These are phyloP conservation scores for Quillaja saponaria DNA, from an alignment of 306 rosid species.

Conservation along the genomic window DNA sequence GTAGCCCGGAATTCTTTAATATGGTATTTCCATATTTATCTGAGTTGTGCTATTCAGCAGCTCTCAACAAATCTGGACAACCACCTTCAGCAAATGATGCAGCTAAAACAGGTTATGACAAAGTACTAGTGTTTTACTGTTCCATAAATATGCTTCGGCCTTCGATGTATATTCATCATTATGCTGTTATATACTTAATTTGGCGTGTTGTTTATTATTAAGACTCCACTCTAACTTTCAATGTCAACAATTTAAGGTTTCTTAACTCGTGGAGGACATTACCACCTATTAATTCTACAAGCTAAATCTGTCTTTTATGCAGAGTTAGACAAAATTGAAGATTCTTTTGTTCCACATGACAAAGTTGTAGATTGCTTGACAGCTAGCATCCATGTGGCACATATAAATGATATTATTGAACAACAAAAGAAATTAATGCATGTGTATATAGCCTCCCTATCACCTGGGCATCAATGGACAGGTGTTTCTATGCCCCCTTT, in stretches of 20 bases:
- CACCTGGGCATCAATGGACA: slow-evolving; percentile 77
- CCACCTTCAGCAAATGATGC: slow-evolving; percentile 47
- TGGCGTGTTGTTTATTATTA: too few species aligned
- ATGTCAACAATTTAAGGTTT: too few species aligned
- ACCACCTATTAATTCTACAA: too few species aligned
- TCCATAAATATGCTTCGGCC: too few species aligned
- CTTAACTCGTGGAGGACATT: too few species aligned
- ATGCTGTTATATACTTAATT: too few species aligned
- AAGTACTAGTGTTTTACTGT: too few species aligned
- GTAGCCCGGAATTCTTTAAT: slow-evolving; percentile 72
- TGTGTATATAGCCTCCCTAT: slow-evolving; percentile 50
- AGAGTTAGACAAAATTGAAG: slow-evolving; percentile 56
- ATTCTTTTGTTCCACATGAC: slow-evolving; percentile 57
- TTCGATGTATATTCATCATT: too few species aligned
- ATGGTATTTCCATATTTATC: slow-evolving; percentile 66
- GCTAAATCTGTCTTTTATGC: slow-evolving; percentile 26
- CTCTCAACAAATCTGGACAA: slow-evolving; percentile 43
- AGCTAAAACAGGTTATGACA: slow-evolving; percentile 61
- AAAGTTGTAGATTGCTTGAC: slow-evolving; percentile 81
- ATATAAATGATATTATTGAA: slow-evolving; percentile 63
- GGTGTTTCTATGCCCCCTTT: slow-evolving; percentile 50
- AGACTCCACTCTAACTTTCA: too few species aligned
- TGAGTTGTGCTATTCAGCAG: slow-evolving; percentile 54
- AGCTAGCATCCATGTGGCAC: slow-evolving; percentile 78
- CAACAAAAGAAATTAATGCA: slow-evolving; percentile 63